Base-by-base conservation (phyloP, 1,284 basidiomycete species). In the Ceratobasidium sp. region DNA sequence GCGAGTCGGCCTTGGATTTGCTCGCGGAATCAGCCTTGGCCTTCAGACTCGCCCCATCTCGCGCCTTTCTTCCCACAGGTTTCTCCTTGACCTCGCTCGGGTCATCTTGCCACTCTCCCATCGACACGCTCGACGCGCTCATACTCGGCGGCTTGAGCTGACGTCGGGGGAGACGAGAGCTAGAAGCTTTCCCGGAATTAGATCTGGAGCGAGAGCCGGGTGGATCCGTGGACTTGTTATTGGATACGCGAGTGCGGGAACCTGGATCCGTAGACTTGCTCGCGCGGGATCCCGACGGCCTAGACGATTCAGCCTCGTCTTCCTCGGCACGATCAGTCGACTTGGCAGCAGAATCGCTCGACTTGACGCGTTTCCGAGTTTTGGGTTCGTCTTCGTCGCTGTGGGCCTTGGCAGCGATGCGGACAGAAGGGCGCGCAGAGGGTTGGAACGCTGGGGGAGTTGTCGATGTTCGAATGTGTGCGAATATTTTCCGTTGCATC, bases 351-450 rank as follows among this genome's bases (percentile, higher is more conserved):
- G 20, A n/a, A 10, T 1, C 45, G 45, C 27, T 25, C 8, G 45
- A n/a, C 20, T 49, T 25, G 45, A 49, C 2, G 2, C 31, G 22
- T 15, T 27, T 15, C n/a, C 31, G 15, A 29, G 22, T 53, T 43
- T 57, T 42, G 10, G 35, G 29, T 13, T 7, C 2, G 2, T 17
- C 32, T 32, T 54, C 52, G 17, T 32, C 17, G 52, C 25, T 13
- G 12, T 35, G 29, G 12, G 15, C 17, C 12, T 31, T 15, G 29
- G 52, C 29, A 27, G 27, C 42, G 22, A 52, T 47, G 27, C 57
- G 40, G 15, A 60, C 57, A 20, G 57, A 60, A 10, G 57, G 25
- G 6, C 57, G 40, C 15, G 25, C 42, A 13, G 57, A 60, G 25
- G 42, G 1, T 60, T 60, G 57, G 29, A 32, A 54, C 27, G 52